A percentile compares a stretch with the other conserved stretches of the same genome.
These are phyloP conservation scores for Melastoma candidum DNA, from an alignment of 441 rosid species.

Conservation along the genomic window DNA sequence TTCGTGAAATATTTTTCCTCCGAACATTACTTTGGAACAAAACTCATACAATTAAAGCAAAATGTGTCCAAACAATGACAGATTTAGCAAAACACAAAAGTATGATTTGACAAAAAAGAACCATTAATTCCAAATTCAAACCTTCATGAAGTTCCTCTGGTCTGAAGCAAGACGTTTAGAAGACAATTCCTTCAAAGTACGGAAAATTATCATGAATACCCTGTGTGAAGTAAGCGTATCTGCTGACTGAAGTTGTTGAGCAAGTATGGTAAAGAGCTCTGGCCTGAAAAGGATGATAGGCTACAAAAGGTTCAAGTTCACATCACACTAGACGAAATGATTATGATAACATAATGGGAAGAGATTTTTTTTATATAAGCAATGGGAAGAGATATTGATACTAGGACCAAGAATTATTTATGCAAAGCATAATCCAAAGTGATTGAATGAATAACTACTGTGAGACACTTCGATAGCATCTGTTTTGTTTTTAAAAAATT, in stretches of 20 bases:
- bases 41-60: too few relatives aligned
- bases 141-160: slow-evolving; percentile 83
- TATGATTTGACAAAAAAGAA: background rate
- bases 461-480: too few relatives aligned
- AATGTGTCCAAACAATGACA: too few relatives aligned
- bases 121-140: slow-evolving; percentile 17
- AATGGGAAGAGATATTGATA: too few relatives aligned
- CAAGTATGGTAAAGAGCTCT: slow-evolving; percentile 75
- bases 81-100: too few relatives aligned
- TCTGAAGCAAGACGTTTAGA: slow-evolving; percentile 91
- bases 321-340: background rate
- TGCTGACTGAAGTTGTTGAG: slow-evolving; percentile 77
- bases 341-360: background rate
- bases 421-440: too few relatives aligned
- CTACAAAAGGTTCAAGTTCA: slow-evolving; percentile 4
- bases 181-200: slow-evolving; percentile 86
- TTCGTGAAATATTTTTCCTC: too few relatives aligned
- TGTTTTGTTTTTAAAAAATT: too few relatives aligned
- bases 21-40: too few relatives aligned
- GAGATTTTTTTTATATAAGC: too few relatives aligned
- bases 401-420: too few relatives aligned
- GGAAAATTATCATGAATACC: slow-evolving; percentile 84
- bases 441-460: too few relatives aligned
- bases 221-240: slow-evolving; percentile 85
- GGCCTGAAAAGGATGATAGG: slow-evolving; percentile 42